phyloP scores from a whole-genome alignment of 805 yeast species.

The Barnettozyma sucrosica region DNA sequence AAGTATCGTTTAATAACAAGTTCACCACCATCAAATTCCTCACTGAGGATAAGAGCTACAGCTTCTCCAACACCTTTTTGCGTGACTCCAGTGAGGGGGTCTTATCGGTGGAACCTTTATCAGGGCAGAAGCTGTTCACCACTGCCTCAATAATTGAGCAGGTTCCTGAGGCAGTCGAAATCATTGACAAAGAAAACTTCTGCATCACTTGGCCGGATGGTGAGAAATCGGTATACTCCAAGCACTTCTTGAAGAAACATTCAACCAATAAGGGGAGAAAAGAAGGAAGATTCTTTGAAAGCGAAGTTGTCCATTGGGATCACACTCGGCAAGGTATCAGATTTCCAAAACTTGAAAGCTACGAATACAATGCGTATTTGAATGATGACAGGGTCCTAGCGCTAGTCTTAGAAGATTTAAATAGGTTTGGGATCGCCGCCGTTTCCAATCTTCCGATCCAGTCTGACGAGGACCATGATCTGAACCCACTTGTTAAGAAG shows the following conservation, averaged over 20 bases:
- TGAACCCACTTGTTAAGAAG: slow-evolving; percentile 31
- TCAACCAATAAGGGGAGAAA: slow-evolving; percentile 30
- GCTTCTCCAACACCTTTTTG: slow-evolving; percentile 44
- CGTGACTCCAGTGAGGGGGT: slow-evolving; percentile 56
- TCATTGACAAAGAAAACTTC: slow-evolving; percentile 29
- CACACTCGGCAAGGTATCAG: slow-evolving; percentile 12
- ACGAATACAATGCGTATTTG: slow-evolving; percentile 15
- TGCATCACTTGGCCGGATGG: slow-evolving; percentile 46
- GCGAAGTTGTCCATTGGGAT: slow-evolving; percentile 44
- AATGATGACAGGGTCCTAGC: slow-evolving; percentile 22
- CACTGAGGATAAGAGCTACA: slow-evolving; percentile 10
- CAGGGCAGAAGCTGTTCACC: slow-evolving; percentile 61
- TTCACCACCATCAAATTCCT: slow-evolving; percentile 11
- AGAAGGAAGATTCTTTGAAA: slow-evolving; percentile 30
- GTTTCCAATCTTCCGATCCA: slow-evolving; percentile 48
- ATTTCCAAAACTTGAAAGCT: slow-evolving; percentile 13
- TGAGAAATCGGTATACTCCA: slow-evolving; percentile 37
- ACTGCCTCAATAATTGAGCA: slow-evolving; percentile 41
- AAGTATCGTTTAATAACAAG: slow-evolving; percentile 3
- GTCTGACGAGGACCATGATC: slow-evolving; percentile 23
- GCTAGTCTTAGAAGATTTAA: slow-evolving; percentile 39
- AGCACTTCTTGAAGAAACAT: slow-evolving; percentile 41
- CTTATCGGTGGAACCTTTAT: slow-evolving; percentile 44
- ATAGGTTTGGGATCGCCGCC: slow-evolving; percentile 51
- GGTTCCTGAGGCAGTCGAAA: slow-evolving; percentile 33